Evolutionary conservation across 1,139 yeast genomes (phyloP), one percentile per base, ranked within the genome.

Genomic region (Tardiomyces blankii): DNA sequence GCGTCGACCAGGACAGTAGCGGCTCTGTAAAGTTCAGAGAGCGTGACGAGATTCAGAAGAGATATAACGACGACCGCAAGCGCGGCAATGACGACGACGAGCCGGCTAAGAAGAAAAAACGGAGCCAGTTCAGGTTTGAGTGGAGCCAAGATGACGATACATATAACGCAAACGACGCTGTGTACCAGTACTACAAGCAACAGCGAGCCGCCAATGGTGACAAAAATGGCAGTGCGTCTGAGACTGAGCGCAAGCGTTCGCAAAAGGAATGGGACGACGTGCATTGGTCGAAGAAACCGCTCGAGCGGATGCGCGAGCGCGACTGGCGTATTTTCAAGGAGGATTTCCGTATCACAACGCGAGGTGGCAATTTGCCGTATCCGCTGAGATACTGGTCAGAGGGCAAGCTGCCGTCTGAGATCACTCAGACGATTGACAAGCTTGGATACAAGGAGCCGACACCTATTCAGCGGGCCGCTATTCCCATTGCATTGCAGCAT

Each of bases 281-380:
- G 12, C 91, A 80, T 38, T 91, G 97, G 97, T 65, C 77, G 0
- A 70, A 78, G 42, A 91, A 91, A 58, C 60, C 73, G 0, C 61
- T 80, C 2, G 64, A 64, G 0, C 72, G 76, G 42, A 88, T 91
- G 98, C 75, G 76, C 0, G 67, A 72, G 0, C 70, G 96, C 49
- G 98, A 91, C 61, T 91, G 97, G 97, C 72, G 96, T 49, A 82
- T 87, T 42, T 70, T 89, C 60, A 77, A 75, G 52, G 95, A 87
- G 57, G 96, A 89, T 55, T 85, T 69, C 60, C 75, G 74, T 50
- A 87, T 89, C 25, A 67, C 72, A 2, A 70, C 78, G 1, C 78
- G 74, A 52, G 89, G 89, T 6, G 69, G 68, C 49, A 50, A 64
- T 0, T 49, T 71, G 54, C 72, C 73, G 1, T 66, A 75, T 44